phyloP scores from a whole-genome alignment of 2,329 filamentous ascomycete species.

The Mollisiaceae sp. region DNA sequence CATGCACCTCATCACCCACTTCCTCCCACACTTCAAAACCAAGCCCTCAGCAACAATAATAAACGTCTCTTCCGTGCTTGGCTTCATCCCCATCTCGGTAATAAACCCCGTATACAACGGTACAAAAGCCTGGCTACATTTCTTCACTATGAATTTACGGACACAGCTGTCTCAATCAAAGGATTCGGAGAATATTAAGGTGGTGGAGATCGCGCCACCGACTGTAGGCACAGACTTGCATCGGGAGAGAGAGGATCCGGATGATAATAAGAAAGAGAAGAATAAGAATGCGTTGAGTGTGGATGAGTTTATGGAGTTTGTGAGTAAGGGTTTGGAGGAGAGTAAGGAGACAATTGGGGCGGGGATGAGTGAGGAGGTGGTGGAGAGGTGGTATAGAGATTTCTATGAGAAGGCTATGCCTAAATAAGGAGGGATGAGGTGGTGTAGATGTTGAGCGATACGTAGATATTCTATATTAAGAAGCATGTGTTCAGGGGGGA shows the following conservation, averaged over 20 bases:
- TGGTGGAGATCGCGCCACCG: constrained; percentile 62
- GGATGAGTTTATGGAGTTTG: constrained; percentile 59
- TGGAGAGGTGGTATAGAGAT: constrained; percentile 50
- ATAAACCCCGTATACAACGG: constrained; percentile 65
- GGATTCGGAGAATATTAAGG: constrained; percentile 46
- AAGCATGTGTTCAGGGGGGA: too few relatives aligned
- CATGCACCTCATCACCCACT: constrained; percentile 56
- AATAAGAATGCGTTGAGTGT: constrained; percentile 52
- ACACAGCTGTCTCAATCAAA: constrained; percentile 49
- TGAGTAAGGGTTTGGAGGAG: constrained; percentile 50
- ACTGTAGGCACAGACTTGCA: constrained; percentile 60
- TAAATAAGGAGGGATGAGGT: neutral
- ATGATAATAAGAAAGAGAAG: constrained; percentile 64
- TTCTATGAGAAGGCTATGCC: constrained; percentile 16
- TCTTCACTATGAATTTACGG: constrained; percentile 59
- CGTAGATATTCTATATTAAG: too few relatives aligned
- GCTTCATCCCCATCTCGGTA: constrained; percentile 56
- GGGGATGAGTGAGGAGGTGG: constrained; percentile 48
- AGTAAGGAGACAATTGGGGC: constrained; percentile 56
- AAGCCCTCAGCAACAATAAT: constrained; percentile 49
- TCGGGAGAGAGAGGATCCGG: constrained; percentile 58
- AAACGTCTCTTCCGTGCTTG: constrained; percentile 60
- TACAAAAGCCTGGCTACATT: constrained; percentile 63
- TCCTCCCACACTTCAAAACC: constrained; percentile 55
- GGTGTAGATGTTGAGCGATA: neutral